Evolutionary conservation across 1,284 basidiomycete species (phyloP), one percentile per base, ranked within the genome.

Genomic region (Microbotryomycetes sp.): DNA sequence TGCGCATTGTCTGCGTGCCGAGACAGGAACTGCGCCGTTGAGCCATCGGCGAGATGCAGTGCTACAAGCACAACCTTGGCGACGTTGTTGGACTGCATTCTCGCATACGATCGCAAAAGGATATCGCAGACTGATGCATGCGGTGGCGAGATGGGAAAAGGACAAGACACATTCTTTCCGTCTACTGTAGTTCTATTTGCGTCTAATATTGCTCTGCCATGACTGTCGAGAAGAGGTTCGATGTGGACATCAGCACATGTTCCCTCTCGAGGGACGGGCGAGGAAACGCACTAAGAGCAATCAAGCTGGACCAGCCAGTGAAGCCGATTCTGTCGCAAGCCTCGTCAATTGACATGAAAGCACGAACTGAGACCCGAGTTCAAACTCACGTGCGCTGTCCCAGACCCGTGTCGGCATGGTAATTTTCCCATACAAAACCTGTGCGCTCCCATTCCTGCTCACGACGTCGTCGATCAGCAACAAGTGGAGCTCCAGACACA

Each of bases 341-440:
- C 26, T n/a, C n/a, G n/a, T n/a, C n/a, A n/a, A n/a, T n/a, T n/a
- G n/a, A n/a, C n/a, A n/a, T n/a, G n/a, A n/a, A 21, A 46, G 13
- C 15, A 1, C 16, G 28, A 49, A 21, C 4, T 21, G 23, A 9
- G 7, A 13, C 23, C 30, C 9, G 11, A 45, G 18, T 15, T 3
- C 4, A 5, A 15, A n/a, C 52, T 30, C 28, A 61, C 66, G 88
- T 91, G 77, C 91, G 79, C 72, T 81, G 82, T 1, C 92, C 92
- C 71, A 88, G 82, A 15, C 92, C 92, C 11, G 83, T 89, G 9
- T 79, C 76, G 0, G 90, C 78, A 73, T 97, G 87, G 75, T 96
- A 97, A 75, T 97, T 93, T 75, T 97, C 92, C 91, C 92, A 97
- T 11, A 91, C 89, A 73, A 90, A 93, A 7, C 91, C 91, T 1